Percentiles rank a stretch among this genome's conserved stretches.
Evolutionary conservation across 805 yeast genomes (phyloP).

Genomic region (Teunomyces barrocoloradensis): DNA sequence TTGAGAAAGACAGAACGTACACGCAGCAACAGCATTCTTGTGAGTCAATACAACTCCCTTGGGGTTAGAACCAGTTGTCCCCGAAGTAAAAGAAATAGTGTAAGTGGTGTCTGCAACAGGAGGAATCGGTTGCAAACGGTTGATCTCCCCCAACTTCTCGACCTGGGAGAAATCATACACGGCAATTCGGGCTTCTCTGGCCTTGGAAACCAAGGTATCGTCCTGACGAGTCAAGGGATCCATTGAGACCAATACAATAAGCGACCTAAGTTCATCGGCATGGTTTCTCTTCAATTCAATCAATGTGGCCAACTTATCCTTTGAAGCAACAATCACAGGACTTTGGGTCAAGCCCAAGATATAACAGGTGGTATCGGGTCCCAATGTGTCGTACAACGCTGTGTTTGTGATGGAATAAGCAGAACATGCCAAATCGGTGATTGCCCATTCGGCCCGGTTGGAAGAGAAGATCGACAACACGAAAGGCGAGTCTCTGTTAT

Average conservation of each 20-base stretch:
- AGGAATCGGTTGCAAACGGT: conserved; percentile 21
- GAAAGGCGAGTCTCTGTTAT: conserved; percentile 33
- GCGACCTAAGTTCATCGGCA: conserved; percentile 23
- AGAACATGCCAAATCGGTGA: conserved; percentile 66
- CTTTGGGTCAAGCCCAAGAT: conserved; percentile 60
- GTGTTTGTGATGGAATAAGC: conserved; percentile 38
- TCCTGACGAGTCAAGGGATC: conserved; percentile 20
- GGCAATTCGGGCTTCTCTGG: conserved; percentile 19
- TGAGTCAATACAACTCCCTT: conserved; percentile 65
- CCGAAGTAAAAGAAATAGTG: conserved; percentile 50
- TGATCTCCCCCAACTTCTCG: conserved; percentile 38
- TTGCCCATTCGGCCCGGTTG: conserved; percentile 66
- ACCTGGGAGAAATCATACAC: conserved; percentile 24
- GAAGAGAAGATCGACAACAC: conserved; percentile 55
- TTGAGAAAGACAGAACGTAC: conserved; percentile 9
- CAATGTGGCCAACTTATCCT: conserved; percentile 28
- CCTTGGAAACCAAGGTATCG: conserved; percentile 11
- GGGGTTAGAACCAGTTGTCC: conserved; percentile 70
- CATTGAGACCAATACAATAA: conserved; percentile 38
- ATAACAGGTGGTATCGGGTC: conserved; percentile 59
- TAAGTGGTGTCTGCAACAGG: conserved; percentile 34
- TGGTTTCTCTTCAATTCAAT: conserved; percentile 25
- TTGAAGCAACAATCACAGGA: conserved; percentile 45
- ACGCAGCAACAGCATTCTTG: conserved; percentile 16
- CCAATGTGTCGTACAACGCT: conserved; percentile 32